Base-by-base conservation (phyloP, 1,284 basidiomycete species). In the Papiliotrema fonsecae region DNA sequence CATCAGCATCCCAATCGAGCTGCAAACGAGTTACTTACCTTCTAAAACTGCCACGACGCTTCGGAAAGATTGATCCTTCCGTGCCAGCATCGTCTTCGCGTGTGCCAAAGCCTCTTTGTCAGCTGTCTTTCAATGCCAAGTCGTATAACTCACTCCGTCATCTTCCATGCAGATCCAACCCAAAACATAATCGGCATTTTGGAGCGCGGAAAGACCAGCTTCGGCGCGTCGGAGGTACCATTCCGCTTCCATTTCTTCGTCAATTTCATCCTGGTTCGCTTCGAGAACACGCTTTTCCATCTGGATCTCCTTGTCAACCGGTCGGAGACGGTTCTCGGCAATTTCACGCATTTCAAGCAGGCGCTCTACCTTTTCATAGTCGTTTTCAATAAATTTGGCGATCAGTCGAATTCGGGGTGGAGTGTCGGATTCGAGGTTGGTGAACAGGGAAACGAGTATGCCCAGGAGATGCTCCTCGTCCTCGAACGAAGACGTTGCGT, bases 131-230 rank as follows among this genome's bases (percentile, higher is more conserved):
- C 7, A 14, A 39, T 10, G 9, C n/a, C n/a, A 36, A 27, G 21
- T 10, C 7, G n/a, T 5, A 6, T 11, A 4, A 69, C 87, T 53
- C 74, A 93, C 91, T 27, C 92, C 96, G 62, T 98, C 96, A 61
- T 98, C 96, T 74, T 99, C 96, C 91, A 97, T 96, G 50, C 83
- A 81, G 25, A 97, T 73, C 96, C 96, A 99, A 1, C 87, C 92
- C 25, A 97, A 73, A 43, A 97, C 85, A 56, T 93, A 96, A 72
- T 97, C 94, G 21, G 88, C 81, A 16, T 85, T 87, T 65, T 98
- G 94, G 10, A 98, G 72, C 1, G 86, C 86, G 66, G 88, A 93
- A 30, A 97, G 73, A 0, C 94, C 96, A 2, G 83, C 82, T 49
- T 96, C 91, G 24, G 97, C 74, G 35, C 87, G 81, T 18, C 83